phyloP scores from a whole-genome alignment of 1,284 basidiomycete genomes.

The Cutaneotrichosporon sp. region DNA sequence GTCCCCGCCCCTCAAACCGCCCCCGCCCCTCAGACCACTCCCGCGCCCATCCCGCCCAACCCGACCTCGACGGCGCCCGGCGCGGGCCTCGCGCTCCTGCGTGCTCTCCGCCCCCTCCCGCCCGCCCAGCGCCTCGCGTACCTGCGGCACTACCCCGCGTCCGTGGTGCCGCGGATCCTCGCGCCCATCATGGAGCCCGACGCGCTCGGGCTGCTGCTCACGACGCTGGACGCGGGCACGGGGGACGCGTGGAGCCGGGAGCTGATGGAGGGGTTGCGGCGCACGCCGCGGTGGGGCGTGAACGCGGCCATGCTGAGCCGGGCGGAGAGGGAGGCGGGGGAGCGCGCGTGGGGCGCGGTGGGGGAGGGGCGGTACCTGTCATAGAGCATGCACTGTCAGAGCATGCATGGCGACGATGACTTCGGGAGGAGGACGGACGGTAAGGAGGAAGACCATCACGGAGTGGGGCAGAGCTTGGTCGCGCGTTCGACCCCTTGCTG shows the following conservation, averaged over 20 bases:
- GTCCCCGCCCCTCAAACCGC: background rate
- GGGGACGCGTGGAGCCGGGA: slow-evolving; percentile 16
- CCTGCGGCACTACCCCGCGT: slow-evolving; percentile 30
- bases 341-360: slow-evolving; percentile 27
- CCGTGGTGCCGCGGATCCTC: slow-evolving; percentile 30
- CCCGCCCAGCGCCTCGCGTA: slow-evolving; percentile 15
- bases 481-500: too few relatives aligned
- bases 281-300: slow-evolving; percentile 40
- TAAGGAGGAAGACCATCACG: too few relatives aligned
- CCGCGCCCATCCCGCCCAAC: slow-evolving; percentile 19
- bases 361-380: slow-evolving; percentile 15
- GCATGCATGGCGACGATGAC: background rate
- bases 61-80: slow-evolving; percentile 35
- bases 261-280: slow-evolving; percentile 30
- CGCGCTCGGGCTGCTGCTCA: slow-evolving; percentile 35
- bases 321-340: slow-evolving; percentile 29
- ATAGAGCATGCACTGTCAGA: background rate
- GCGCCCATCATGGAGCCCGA: slow-evolving; percentile 46
- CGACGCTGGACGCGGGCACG: slow-evolving; percentile 19
- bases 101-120: slow-evolving; percentile 21
- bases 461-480: too few relatives aligned
- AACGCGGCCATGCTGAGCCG: slow-evolving; percentile 40
- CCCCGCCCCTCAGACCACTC: background rate
- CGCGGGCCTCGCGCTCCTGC: slow-evolving; percentile 39
- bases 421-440: too few relatives aligned